phyloP scores from a whole-genome alignment of 768 basidiomycete species.

The Rhodosporidiobolus odoratus region DNA sequence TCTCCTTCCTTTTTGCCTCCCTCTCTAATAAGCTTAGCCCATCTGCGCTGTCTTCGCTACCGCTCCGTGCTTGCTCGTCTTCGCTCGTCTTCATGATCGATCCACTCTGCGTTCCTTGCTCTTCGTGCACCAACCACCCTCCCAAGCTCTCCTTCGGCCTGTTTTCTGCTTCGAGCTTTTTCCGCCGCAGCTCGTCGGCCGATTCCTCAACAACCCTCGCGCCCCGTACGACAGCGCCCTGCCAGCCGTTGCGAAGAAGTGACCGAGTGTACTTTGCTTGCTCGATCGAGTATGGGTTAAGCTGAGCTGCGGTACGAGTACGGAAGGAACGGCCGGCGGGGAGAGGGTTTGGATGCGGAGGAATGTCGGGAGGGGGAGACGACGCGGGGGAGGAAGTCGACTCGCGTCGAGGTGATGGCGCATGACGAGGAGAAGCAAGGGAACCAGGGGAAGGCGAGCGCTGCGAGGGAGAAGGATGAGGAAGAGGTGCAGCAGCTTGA shows the following conservation, averaged over 20 bases:
- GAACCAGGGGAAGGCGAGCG: not conserved
- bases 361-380: not conserved
- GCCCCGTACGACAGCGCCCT: constrained; percentile 35
- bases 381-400: not conserved
- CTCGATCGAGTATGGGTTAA: constrained; percentile 38
- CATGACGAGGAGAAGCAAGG: not conserved
- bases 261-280: constrained; percentile 23
- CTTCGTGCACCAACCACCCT: constrained; percentile 38
- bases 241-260: constrained; percentile 34
- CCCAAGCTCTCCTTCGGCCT: constrained; percentile 23
- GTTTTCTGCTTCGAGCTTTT: constrained; percentile 9
- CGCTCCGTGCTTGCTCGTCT: not conserved
- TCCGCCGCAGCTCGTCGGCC: constrained; percentile 13
- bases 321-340: constrained; percentile 26
- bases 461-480: not conserved
- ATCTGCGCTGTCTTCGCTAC: not conserved
- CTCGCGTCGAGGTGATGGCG: not conserved
- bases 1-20: constrained; percentile 20
- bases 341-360: not conserved
- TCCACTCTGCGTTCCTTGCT: not conserved
- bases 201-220: constrained; percentile 9
- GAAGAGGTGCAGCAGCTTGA: not conserved
- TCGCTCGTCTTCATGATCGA: not conserved
- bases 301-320: constrained; percentile 33
- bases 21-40: constrained; percentile 20